phyloP scores from a whole-genome alignment of 2,329 filamentous ascomycete genomes.

The Hypoxylon sp. region DNA sequence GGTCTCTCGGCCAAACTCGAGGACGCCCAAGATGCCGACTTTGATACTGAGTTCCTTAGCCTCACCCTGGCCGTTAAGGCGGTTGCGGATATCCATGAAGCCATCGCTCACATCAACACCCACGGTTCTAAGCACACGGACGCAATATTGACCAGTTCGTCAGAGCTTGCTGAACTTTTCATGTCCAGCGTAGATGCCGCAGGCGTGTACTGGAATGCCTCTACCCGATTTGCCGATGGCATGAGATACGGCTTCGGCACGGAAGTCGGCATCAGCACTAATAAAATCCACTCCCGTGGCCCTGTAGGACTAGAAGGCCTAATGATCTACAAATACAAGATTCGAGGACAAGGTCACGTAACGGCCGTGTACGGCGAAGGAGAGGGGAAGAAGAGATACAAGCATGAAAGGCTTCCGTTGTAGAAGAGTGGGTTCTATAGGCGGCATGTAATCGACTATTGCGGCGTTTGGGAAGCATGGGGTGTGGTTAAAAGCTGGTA shows the following conservation, averaged over 20 bases:
- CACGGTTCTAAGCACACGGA: slow-evolving; percentile 97
- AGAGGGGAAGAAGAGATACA: slow-evolving; percentile 70
- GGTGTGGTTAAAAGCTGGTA: slow-evolving; percentile 11
- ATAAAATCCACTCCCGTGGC: slow-evolving; percentile 96
- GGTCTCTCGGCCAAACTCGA: slow-evolving; percentile 66
- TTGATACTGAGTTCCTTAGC: slow-evolving; percentile 89
- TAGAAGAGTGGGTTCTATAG: slow-evolving; percentile 41
- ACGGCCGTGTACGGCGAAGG: slow-evolving; percentile 81
- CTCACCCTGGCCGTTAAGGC: slow-evolving; percentile 88
- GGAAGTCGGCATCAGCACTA: slow-evolving; percentile 98
- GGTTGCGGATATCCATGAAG: slow-evolving; percentile 76
- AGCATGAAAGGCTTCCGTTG: slow-evolving; percentile 70
- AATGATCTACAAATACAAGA: slow-evolving; percentile 97
- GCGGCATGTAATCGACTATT: background rate
- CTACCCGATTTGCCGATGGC: slow-evolving; percentile 93
- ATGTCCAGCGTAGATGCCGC: slow-evolving; percentile 89
- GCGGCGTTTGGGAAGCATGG: slow-evolving; percentile 22
- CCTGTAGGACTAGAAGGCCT: slow-evolving; percentile 94
- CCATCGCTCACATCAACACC: slow-evolving; percentile 89
- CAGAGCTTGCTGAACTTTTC: slow-evolving; percentile 81
- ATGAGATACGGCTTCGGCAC: slow-evolving; percentile 98
- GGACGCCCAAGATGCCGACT: slow-evolving; percentile 80
- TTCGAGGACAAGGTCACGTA: slow-evolving; percentile 87
- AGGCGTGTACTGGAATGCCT: slow-evolving; percentile 97
- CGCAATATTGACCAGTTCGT: slow-evolving; percentile 82